Evolutionary conservation across 306 rosid species (phyloP), one percentile per base, ranked within the genome.

Genomic region (Betula pendula): DNA sequence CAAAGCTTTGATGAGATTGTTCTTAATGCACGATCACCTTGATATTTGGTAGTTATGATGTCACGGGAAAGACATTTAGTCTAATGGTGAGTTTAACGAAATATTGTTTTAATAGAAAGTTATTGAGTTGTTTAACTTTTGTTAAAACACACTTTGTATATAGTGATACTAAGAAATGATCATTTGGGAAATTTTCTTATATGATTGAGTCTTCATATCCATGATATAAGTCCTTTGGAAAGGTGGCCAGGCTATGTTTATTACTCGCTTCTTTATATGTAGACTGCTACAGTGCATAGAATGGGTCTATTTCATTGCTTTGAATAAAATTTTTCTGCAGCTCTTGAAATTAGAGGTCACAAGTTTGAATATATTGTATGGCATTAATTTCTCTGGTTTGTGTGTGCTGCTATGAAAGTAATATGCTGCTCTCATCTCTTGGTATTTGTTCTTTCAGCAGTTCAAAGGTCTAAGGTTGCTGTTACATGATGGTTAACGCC

Each of bases 401-500:
- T 53, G 6, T 20, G 19, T 29, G 40, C 27, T 19, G 45, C 9
- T 38, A 2, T 2, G 3, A 67, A 24, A 8, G 1, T 20, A 24
- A n/a, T n/a, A 1, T 49, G 40, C 11, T 44, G 25, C 29, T 65
- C 48, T 35, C 11, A 71, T 53, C 48, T 58, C 47, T 31, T 75
- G 52, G 75, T 44, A 17, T 24, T 69, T 73, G 51, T 48, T 68
- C 66, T 29, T 80, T 31, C 78, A 77, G 86, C 85, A 76, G 77
- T 56, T 69, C 3, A 35, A 40, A 72, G 40, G 22, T 62, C 33
- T 25, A n/a, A 51, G 53, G 51, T 50, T 75, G 33, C 78, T 38
- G 65, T 12, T 51, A 19, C 71, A 51, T 17, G 13, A 88, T 85
- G 89, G 91, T 88, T 16, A 85, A 80, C 48, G 89, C 91, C 35